phyloP scores from a whole-genome alignment of 108 stramenopile species.

The Stephanodiscus triporus region DNA sequence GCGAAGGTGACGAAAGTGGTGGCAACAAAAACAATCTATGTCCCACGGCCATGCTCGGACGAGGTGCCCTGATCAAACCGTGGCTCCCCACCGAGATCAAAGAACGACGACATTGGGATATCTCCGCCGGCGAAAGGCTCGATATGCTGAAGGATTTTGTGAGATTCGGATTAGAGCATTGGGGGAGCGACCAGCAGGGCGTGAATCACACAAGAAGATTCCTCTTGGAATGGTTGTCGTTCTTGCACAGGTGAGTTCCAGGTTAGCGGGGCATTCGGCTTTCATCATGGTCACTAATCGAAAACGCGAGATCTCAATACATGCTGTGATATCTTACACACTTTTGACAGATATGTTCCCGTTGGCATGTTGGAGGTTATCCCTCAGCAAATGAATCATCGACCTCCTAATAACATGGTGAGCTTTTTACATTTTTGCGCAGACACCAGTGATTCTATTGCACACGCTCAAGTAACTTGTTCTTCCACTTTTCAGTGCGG shows the following conservation, averaged over 20 bases:
- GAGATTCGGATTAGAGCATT: constrained; percentile 95
- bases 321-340: background rate
- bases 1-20: constrained; percentile 5
- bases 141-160: constrained; percentile 94
- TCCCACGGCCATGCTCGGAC: constrained; percentile 93
- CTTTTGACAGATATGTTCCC: constrained; percentile 86
- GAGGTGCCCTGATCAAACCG: constrained; percentile 98
- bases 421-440: constrained; percentile 9
- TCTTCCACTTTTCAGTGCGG: constrained; percentile 48
- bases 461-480: background rate
- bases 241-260: constrained; percentile 93
- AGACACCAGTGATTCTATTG: constrained; percentile 2
- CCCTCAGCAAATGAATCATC: constrained; percentile 94
- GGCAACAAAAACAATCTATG: constrained; percentile 52
- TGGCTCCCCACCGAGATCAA: constrained; percentile 99
- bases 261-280: constrained; percentile 39
- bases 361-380: constrained; percentile 88
- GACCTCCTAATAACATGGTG: constrained; percentile 81
- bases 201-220: constrained; percentile 95
- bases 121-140: constrained; percentile 90
- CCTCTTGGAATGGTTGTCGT: constrained; percentile 97
- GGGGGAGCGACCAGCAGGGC: constrained; percentile 96
- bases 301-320: background rate
- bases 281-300: background rate
- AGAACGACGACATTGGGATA: constrained; percentile 94